phyloP scores from a whole-genome alignment of 139 green algal genomes.

The Chlamydomonas sp. region DNA sequence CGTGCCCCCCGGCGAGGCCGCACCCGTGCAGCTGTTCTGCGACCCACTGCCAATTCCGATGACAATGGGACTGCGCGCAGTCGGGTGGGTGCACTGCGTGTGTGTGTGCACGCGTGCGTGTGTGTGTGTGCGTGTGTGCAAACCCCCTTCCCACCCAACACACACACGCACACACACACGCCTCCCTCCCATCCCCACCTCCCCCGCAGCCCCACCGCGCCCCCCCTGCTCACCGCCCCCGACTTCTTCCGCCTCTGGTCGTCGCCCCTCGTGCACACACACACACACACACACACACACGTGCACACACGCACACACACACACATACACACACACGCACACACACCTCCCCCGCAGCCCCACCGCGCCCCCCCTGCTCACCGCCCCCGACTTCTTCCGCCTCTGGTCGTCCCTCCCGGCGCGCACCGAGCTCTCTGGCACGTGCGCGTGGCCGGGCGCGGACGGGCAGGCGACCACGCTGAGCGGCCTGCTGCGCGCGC shows the following conservation, averaged over 20 bases:
- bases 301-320: too few relatives aligned
- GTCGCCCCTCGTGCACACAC: too few relatives aligned
- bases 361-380: too few relatives aligned
- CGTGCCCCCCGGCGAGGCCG: slow-evolving; percentile 1
- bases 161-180: too few relatives aligned
- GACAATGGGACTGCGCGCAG: slow-evolving; percentile 4
- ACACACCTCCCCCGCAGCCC: too few relatives aligned
- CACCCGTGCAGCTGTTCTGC: slow-evolving; percentile 13
- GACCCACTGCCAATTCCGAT: slow-evolving; percentile 3
- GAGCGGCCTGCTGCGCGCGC: slow-evolving; percentile 37
- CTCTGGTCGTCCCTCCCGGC: slow-evolving; percentile 21
- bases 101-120: too few relatives aligned
- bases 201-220: too few relatives aligned
- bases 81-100: slow-evolving; percentile 1
- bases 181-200: too few relatives aligned
- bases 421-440: slow-evolving; percentile 31
- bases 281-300: too few relatives aligned
- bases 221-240: neutral
- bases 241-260: slow-evolving; percentile 38
- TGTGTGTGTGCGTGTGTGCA: too few relatives aligned
- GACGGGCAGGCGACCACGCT: slow-evolving; percentile 41
- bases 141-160: too few relatives aligned
- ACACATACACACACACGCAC: too few relatives aligned
- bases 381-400: slow-evolving; percentile 23
- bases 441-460: slow-evolving; percentile 32